Percentiles rank a stretch among this genome's conserved stretches.
These are phyloP conservation scores for Dendrobium nobile DNA, from an alignment of 106 monocot species.

Conservation along the genomic window DNA sequence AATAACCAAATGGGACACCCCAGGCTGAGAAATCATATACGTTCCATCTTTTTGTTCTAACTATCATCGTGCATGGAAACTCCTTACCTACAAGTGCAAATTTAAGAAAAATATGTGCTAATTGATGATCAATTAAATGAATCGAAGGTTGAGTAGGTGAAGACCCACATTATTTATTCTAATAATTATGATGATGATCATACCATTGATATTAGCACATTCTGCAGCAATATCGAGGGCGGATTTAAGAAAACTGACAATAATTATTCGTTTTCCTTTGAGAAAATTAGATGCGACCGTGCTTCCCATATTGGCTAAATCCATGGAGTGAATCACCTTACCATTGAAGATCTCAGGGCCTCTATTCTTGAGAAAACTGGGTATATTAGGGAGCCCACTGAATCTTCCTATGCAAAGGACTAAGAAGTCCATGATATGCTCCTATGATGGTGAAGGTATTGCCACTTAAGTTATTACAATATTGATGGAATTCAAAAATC, in stretches of 20 bases:
- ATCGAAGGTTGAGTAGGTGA: neutral
- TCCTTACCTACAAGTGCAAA: slow-evolving; percentile 19
- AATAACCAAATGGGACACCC: slow-evolving; percentile 31
- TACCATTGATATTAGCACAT: neutral
- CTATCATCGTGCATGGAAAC: slow-evolving; percentile 56
- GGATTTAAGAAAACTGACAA: neutral
- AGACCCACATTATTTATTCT: too few species aligned
- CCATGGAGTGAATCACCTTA: slow-evolving; percentile 6
- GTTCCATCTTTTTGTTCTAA: slow-evolving; percentile 37
- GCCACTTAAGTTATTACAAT: too few species aligned
- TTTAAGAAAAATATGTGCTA: neutral
- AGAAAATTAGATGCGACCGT: neutral
- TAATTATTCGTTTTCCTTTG: neutral
- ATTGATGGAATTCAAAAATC: too few species aligned
- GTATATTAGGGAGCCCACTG: neutral
- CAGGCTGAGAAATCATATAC: slow-evolving; percentile 24
- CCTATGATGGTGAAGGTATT: neutral
- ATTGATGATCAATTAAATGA: neutral
- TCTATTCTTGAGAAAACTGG: neutral
- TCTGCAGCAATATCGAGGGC: neutral
- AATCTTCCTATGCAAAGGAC: neutral
- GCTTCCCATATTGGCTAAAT: neutral
- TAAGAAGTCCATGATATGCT: neutral
- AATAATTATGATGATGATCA: too few species aligned
- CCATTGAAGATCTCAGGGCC: neutral